Evolutionary conservation across 176 grass and related monocot genomes (phyloP).

Genomic region (Oryza meyeriana): DNA sequence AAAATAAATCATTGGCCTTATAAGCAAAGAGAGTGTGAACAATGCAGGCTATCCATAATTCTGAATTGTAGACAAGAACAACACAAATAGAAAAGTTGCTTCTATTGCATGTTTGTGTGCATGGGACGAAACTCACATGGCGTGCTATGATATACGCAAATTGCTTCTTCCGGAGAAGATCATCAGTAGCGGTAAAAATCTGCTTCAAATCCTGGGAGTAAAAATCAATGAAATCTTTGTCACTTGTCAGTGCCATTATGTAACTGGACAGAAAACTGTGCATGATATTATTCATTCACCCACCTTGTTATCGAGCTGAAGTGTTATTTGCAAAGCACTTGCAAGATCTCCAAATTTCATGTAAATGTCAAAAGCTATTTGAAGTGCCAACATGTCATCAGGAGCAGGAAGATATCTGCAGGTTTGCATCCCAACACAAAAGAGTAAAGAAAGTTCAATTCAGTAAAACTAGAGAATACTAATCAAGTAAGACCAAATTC

Average conservation of each 20-base stretch:
- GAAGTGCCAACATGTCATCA: constrained; percentile 59
- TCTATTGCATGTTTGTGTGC: neutral
- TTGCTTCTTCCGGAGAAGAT: constrained; percentile 62
- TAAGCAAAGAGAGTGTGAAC: neutral
- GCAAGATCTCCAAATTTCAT: constrained; percentile 72
- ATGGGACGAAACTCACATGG: constrained; percentile 40
- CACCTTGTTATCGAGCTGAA: constrained; percentile 68
- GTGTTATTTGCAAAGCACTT: constrained; percentile 59
- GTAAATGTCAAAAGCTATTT: constrained; percentile 67
- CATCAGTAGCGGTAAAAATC: constrained; percentile 55
- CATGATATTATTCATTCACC: constrained; percentile 3
- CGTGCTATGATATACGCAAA: constrained; percentile 69
- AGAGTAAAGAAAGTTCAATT: neutral
- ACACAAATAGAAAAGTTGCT: neutral
- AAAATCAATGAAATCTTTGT: constrained; percentile 15
- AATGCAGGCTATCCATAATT: neutral
- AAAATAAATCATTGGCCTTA: neutral
- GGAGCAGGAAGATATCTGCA: constrained; percentile 61
- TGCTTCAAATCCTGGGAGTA: constrained; percentile 63
- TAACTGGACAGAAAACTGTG: constrained; percentile 6
- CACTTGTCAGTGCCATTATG: neutral
- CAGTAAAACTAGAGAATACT: neutral
- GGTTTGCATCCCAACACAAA: constrained; percentile 27
- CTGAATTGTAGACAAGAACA: neutral
- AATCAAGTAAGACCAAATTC: neutral